phyloP scores from a whole-genome alignment of 2,329 filamentous ascomycete species.

The Penicillium sp. region DNA sequence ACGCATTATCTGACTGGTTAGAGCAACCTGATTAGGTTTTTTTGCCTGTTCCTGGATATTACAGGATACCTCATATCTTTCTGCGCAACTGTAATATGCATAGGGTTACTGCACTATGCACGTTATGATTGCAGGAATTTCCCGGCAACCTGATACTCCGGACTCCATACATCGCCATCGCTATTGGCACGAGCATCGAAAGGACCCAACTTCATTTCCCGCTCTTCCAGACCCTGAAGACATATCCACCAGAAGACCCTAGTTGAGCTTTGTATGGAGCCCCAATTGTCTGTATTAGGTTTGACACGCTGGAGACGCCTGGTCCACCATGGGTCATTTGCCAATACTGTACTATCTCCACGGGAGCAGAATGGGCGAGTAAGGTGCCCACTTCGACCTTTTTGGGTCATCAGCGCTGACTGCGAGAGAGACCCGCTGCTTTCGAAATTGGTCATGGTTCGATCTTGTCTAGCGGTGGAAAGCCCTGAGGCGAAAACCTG shows the following conservation, averaged over 20 bases:
- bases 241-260: conserved; percentile 7
- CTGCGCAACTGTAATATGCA: background rate
- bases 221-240: background rate
- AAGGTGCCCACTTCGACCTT: background rate
- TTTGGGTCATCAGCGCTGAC: background rate
- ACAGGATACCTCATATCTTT: background rate
- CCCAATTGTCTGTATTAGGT: conserved; percentile 10
- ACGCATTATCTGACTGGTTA: background rate
- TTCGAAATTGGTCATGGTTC: background rate
- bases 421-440: conserved; percentile 13
- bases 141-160: background rate
- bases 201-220: background rate
- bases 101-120: background rate
- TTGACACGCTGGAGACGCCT: conserved; percentile 14
- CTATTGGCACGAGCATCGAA: background rate
- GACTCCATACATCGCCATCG: too few species aligned
- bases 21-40: conserved; percentile 3
- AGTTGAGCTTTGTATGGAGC: background rate
- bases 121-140: background rate
- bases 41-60: background rate
- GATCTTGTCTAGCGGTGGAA: background rate
- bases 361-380: background rate
- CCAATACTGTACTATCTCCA: background rate
- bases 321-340: conserved; percentile 7
- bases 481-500: background rate